phyloP scores from a whole-genome alignment of 2,329 filamentous ascomycete genomes.

The Daldinia eschscholtzii region DNA sequence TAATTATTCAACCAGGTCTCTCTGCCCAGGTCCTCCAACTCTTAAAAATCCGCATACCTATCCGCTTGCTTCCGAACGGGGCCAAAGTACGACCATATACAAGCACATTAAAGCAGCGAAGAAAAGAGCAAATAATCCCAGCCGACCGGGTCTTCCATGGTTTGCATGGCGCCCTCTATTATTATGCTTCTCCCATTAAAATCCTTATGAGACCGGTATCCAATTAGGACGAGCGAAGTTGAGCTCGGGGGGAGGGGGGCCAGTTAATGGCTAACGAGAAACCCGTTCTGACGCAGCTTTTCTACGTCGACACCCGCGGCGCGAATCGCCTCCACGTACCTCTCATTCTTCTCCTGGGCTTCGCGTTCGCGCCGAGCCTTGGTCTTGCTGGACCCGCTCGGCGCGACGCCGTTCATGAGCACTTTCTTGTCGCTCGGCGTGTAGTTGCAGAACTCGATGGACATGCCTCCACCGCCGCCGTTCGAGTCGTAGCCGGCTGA shows the following conservation, averaged over 20 bases:
- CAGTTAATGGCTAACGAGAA: constrained; percentile 43
- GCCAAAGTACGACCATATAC: not conserved
- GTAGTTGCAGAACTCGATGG: constrained; percentile 85
- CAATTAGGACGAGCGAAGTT: not conserved
- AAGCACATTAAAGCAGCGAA: constrained; percentile 6
- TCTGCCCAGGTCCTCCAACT: not conserved
- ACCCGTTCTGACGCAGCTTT: constrained; percentile 64
- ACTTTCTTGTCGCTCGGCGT: constrained; percentile 82
- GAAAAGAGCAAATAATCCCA: constrained; percentile 17
- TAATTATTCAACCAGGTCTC: constrained; percentile 1
- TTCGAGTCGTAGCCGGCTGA: constrained; percentile 18
- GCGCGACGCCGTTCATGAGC: constrained; percentile 90
- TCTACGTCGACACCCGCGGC: constrained; percentile 77
- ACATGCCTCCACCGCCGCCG: constrained; percentile 30
- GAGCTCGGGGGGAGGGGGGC: not conserved
- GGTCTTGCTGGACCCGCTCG: constrained; percentile 91
- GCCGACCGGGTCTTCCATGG: constrained; percentile 7
- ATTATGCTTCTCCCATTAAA: not conserved
- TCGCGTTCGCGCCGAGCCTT: constrained; percentile 94
- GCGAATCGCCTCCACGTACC: constrained; percentile 75
- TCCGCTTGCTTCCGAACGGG: constrained; percentile 6
- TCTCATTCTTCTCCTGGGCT: constrained; percentile 80
- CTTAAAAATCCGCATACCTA: not conserved
- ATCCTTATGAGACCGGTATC: not conserved
- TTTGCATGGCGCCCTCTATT: not conserved